Conservation (phyloP, 2,329 filamentous ascomycete genomes). For the Emergomyces orientalis region DNA sequence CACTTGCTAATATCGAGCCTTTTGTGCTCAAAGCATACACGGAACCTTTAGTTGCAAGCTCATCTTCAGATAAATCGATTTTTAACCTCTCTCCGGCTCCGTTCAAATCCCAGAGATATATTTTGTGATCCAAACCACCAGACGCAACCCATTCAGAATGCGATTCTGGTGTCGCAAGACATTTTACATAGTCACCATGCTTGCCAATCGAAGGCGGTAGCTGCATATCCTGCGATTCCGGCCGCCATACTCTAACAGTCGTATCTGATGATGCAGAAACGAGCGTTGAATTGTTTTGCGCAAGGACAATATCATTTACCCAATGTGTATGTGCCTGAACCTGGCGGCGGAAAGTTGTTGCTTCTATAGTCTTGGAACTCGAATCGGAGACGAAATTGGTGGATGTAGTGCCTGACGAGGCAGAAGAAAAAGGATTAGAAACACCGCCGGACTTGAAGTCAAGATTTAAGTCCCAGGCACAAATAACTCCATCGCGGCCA, state of each 20-base stretch:
- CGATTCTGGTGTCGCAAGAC: conserved; percentile 66
- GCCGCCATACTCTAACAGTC: conserved; percentile 87
- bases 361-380: conserved; percentile 20
- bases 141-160: conserved; percentile 81
- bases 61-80: conserved; percentile 67
- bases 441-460: conserved; percentile 41
- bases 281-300: conserved; percentile 65
- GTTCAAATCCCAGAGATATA: conserved; percentile 87
- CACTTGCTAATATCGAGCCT: conserved; percentile 74
- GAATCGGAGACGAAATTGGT: conserved; percentile 18
- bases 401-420: conserved; percentile 20
- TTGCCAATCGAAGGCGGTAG: conserved; percentile 71
- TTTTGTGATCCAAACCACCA: conserved; percentile 83
- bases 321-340: conserved; percentile 85
- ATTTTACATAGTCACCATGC: conserved; percentile 95
- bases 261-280: conserved; percentile 91
- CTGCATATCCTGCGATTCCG: conserved; percentile 52
- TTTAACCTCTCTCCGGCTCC: conserved; percentile 77
- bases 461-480: conserved; percentile 84
- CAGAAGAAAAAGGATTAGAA: conserved; percentile 27
- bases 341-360: conserved; percentile 51
- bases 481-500: conserved; percentile 88
- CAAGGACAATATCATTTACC: conserved; percentile 86
- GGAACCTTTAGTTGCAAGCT: conserved; percentile 75
- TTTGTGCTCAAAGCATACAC: conserved; percentile 82